Evolutionary conservation across 306 rosid species (phyloP).

Genomic region (Cicer judaicum): DNA sequence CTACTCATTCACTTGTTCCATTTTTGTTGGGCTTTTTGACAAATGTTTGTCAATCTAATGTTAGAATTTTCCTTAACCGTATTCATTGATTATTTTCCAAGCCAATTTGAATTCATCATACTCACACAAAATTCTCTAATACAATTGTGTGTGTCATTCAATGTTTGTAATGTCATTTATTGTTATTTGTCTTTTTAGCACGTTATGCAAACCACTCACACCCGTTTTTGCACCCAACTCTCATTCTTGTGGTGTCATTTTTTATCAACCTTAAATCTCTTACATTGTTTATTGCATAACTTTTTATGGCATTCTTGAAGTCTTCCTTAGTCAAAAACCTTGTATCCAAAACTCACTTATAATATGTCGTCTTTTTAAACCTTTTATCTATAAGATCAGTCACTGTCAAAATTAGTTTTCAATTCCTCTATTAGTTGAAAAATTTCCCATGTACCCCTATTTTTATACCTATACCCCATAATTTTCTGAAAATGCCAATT

Average conservation of each 20-base stretch:
- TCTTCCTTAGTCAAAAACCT: not conserved
- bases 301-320: not conserved
- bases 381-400: too few relatives aligned
- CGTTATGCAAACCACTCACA: not conserved
- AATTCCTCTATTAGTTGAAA: too few relatives aligned
- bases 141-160: not conserved
- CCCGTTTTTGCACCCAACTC: not conserved
- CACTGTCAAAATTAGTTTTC: too few relatives aligned
- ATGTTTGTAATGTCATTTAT: not conserved
- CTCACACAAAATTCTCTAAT: not conserved
- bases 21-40: not conserved
- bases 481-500: too few relatives aligned
- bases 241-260: not conserved
- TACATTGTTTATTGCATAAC: not conserved
- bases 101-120: not conserved
- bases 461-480: too few relatives aligned
- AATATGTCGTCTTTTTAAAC: not conserved
- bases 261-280: not conserved
- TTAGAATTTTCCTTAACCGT: not conserved
- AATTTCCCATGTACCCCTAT: too few relatives aligned
- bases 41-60: not conserved
- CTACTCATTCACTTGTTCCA: not conserved
- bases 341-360: not conserved
- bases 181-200: not conserved
- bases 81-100: not conserved